Evolutionary conservation across 2,329 filamentous ascomycete species (phyloP).

Genomic region (Xylaria arbuscula): DNA sequence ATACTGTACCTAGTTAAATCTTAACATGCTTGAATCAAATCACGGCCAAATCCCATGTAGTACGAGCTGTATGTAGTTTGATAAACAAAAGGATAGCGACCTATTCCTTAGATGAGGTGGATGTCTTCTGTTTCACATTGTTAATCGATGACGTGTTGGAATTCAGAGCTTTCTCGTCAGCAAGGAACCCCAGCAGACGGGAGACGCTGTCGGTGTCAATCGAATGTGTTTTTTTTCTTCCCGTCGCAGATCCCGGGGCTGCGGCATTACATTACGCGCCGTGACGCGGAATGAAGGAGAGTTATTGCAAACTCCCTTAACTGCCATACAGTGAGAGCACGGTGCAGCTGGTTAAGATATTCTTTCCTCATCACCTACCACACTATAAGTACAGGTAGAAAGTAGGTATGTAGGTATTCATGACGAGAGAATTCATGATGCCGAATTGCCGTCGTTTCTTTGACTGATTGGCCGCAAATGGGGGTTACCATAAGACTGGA

Average conservation of each 20-base stretch:
- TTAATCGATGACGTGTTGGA: constrained; percentile 29
- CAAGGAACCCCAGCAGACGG: constrained; percentile 24
- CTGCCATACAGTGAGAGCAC: constrained; percentile 1
- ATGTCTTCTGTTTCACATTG: constrained; percentile 23
- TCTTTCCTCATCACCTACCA: background rate
- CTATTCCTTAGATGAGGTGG: constrained; percentile 1
- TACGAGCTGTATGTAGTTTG: background rate
- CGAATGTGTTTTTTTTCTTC: constrained; percentile 4
- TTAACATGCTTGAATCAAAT: background rate
- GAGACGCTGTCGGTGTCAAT: constrained; percentile 7
- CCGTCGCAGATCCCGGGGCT: constrained; percentile 35
- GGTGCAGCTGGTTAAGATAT: background rate
- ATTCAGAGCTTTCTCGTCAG: constrained; percentile 1
- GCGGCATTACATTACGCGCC: constrained; percentile 4
- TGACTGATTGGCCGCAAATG: background rate
- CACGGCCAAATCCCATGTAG: background rate
- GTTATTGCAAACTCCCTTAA: background rate
- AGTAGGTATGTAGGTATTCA: background rate
- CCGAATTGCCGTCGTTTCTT: background rate
- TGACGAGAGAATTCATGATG: background rate
- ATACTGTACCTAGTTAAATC: background rate
- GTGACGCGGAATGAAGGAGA: constrained; percentile 8
- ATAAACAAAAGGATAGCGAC: background rate
- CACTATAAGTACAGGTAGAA: background rate
- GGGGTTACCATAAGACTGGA: constrained; percentile 11